Conservation (phyloP, 176 grass and related monocot species). For the Chrysopogon serrulatus region DNA sequence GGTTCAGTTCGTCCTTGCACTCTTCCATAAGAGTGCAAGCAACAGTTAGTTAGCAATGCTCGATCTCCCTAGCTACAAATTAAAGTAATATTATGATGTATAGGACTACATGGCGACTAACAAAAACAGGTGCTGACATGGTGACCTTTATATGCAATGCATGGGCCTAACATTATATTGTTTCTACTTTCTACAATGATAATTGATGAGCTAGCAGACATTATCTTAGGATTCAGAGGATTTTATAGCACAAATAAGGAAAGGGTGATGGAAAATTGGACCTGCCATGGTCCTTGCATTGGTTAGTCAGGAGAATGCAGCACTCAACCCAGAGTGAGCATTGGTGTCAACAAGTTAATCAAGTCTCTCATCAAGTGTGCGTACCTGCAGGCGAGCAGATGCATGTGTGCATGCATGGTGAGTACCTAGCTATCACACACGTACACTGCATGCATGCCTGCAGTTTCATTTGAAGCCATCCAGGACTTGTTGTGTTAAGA, state of each 20-base stretch:
- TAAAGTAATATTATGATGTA: not conserved
- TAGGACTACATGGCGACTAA: not conserved
- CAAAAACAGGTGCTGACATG: not conserved
- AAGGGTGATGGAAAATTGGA: conserved; percentile 23
- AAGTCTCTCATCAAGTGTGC: not conserved
- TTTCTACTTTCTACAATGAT: not conserved
- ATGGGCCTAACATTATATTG: not conserved
- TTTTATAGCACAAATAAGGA: not conserved
- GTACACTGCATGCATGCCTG: not conserved
- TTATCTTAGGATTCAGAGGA: not conserved
- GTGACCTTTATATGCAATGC: conserved; percentile 23
- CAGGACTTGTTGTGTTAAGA: not conserved
- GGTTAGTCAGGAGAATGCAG: conserved; percentile 27
- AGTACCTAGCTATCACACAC: not conserved
- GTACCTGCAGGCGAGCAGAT: not conserved
- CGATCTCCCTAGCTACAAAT: not conserved
- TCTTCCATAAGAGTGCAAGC: conserved; percentile 34
- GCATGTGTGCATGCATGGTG: not conserved
- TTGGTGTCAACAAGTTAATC: not conserved
- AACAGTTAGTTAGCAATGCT: not conserved
- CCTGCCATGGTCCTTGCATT: not conserved
- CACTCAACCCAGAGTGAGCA: conserved; percentile 19
- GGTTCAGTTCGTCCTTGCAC: not conserved
- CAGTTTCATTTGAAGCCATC: not conserved
- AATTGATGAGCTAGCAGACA: not conserved